Conservation (phyloP, 2,329 filamentous ascomycete species). For the Cercospora citrullina region DNA sequence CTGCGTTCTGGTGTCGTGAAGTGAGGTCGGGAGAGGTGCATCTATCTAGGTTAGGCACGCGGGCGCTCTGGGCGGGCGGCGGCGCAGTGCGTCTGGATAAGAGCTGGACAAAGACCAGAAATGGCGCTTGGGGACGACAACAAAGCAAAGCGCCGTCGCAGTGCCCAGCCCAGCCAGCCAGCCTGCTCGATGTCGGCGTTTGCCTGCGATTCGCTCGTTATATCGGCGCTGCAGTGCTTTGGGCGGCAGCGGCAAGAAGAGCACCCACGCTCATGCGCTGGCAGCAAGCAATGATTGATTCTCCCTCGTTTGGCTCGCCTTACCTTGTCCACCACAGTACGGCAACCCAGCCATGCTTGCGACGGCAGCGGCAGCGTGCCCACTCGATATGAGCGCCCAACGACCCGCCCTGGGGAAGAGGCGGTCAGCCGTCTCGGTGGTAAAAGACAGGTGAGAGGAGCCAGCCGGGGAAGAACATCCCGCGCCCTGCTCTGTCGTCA, state of each 20-base stretch:
- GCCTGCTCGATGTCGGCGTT: neutral
- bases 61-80: neutral
- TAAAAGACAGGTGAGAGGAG: neutral
- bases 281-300: neutral
- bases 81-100: neutral
- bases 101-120: neutral
- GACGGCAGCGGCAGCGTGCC: neutral
- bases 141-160: constrained; percentile 1
- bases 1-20: neutral
- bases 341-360: neutral
- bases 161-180: neutral
- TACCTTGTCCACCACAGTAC: neutral
- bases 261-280: neutral
- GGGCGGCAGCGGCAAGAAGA: neutral
- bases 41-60: neutral
- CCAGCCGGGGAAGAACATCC: neutral
- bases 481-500: neutral
- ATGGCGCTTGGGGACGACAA: neutral
- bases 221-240: neutral
- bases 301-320: neutral
- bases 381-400: neutral
- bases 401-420: neutral
- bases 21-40: neutral
- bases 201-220: constrained; percentile 4
- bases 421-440: neutral